Evolutionary conservation across 1,284 basidiomycete genomes (phyloP), one percentile per base, ranked within the genome.

Genomic region (Gymnopus androsaceus): DNA sequence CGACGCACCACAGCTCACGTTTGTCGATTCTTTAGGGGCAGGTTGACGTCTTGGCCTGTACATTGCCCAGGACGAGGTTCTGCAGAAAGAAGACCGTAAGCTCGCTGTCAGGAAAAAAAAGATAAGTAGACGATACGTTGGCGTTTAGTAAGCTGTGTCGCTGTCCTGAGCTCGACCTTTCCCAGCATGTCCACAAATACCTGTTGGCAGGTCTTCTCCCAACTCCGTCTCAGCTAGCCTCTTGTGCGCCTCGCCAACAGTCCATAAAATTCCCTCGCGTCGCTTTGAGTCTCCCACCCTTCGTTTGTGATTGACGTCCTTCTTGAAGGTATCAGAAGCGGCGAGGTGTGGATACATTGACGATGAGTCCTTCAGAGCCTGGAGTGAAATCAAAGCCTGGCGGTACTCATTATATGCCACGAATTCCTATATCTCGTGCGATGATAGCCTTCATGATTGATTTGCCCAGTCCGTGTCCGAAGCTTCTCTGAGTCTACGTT

Each of bases 211-310:
- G 33, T 50, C 48, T 3, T 50, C 48, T 9, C 34, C 34, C 4
- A 23, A 31, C 15, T 50, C 48, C 11, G 36, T 33, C 11, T 33
- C 48, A 11, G 34, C 48, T 21, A 50, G n/a, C 15, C 30, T 12
- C 11, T 50, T 33, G 14, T 27, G 36, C 19, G 48, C 48, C 6
- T 28, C 33, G 12, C 48, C 48, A 19, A 50, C 34, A 6, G 48
- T 50, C 48, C 48, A 50, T n/a, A 50, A 38, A 14, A 50, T 12
- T 15, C 48, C 48, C 12, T 50, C 48, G n/a, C 48, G 21, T 19
- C 48, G n/a, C 33, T 38, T 50, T 21, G 48, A 50, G 21, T 50
- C 48, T 8, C 48, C 48, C 12, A 23, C 34, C 4, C 33, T n/a
- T 6, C 48, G 30, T 34, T 50, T 50, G 48, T 33, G 30, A n/a